These are phyloP conservation scores for Crataegus laevigata DNA, from an alignment of 306 rosid species.

Conservation along the genomic window DNA sequence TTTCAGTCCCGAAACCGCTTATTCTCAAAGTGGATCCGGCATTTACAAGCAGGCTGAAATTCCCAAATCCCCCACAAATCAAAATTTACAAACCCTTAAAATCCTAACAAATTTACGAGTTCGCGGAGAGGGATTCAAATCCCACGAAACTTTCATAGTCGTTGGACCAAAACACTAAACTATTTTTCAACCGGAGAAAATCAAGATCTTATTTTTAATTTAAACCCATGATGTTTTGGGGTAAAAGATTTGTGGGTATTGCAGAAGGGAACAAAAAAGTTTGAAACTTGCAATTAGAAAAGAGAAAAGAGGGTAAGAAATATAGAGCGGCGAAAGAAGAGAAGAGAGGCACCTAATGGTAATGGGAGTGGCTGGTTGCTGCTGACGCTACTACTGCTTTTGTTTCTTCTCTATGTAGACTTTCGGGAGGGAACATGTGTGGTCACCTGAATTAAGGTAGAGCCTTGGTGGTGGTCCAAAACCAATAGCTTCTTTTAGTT, in stretches of 20 bases:
- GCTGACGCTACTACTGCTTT: conserved; percentile 2
- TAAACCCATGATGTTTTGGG: background rate
- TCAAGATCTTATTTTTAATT: conserved; percentile 7
- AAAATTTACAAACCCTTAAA: conserved; percentile 18
- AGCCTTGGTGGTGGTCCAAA: conserved; percentile 1
- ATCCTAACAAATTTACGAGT: conserved; percentile 14
- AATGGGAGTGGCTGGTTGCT: conserved; percentile 12
- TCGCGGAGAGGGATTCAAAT: conserved; percentile 13
- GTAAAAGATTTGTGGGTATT: background rate
- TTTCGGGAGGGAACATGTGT: background rate
- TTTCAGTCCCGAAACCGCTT: conserved; percentile 12
- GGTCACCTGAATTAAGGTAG: background rate
- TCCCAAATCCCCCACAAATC: conserved; percentile 28
- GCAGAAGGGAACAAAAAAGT: background rate
- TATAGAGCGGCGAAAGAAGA: background rate
- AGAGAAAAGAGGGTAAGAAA: background rate
- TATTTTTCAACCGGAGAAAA: background rate
- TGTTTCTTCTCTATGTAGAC: background rate
- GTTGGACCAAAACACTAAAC: background rate
- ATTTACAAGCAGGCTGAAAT: conserved; percentile 16
- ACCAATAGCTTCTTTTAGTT: background rate
- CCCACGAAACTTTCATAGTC: background rate
- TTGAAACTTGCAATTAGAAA: too few relatives aligned
- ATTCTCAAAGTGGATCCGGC: conserved; percentile 41
- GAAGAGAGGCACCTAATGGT: conserved; percentile 6